Percentiles rank a stretch among this genome's conserved stretches.
Evolutionary conservation across 129 eudicot genomes (phyloP).

Genomic region (Sambucus nigra): DNA sequence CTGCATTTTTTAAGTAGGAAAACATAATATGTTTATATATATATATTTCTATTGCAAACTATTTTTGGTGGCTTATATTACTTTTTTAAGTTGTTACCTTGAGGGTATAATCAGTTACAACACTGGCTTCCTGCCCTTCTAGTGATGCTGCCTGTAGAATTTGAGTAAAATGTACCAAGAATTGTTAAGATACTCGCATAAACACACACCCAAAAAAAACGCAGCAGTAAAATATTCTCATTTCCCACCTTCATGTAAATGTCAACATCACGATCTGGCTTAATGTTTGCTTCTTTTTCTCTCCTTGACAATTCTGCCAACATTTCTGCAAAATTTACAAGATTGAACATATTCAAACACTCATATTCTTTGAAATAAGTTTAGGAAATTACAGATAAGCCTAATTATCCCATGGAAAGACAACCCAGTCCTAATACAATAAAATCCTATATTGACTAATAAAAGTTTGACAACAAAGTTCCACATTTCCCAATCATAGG

Average conservation of each 20-base stretch:
- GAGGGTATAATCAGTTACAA: slow-evolving; percentile 52
- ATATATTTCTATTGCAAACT: slow-evolving; percentile 4
- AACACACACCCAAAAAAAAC: neutral
- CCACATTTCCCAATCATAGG: too few species aligned
- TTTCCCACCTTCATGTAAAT: slow-evolving; percentile 61
- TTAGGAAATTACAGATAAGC: too few species aligned
- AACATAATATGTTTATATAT: neutral
- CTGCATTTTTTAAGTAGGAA: slow-evolving; percentile 18
- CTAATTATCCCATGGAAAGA: too few species aligned
- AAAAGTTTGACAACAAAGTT: too few species aligned
- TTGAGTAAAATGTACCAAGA: neutral
- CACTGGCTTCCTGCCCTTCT: slow-evolving; percentile 61
- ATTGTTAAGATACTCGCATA: neutral
- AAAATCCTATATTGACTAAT: too few species aligned
- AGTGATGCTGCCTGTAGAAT: slow-evolving; percentile 53
- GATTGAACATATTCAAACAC: neutral
- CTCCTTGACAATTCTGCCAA: slow-evolving; percentile 56
- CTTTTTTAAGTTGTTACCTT: slow-evolving; percentile 35
- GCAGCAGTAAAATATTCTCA: too few species aligned
- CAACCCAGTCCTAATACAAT: too few species aligned
- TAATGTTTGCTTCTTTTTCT: slow-evolving; percentile 61
- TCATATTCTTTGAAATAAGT: too few species aligned
- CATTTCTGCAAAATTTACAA: slow-evolving; percentile 34
- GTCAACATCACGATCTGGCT: slow-evolving; percentile 69
- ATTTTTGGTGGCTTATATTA: slow-evolving; percentile 11